Conservation (phyloP, 164 flowering plant genomes). For the Umbilicus rupestris region DNA sequence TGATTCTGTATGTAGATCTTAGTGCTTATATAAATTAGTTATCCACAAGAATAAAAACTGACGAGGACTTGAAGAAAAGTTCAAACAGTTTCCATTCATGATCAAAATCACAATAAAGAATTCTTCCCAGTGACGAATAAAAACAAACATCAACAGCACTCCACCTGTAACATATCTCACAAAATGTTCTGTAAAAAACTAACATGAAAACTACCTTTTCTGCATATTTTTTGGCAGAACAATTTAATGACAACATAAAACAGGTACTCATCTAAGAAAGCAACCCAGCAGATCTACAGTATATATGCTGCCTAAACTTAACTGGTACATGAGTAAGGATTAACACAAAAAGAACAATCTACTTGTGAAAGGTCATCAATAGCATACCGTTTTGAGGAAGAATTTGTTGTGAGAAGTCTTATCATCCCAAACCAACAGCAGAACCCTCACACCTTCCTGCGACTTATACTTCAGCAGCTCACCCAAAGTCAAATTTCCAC, state of each 20-base stretch:
- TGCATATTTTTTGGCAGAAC: background rate
- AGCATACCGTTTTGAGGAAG: constrained; percentile 44
- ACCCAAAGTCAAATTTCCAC: constrained; percentile 50
- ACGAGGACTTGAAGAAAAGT: background rate
- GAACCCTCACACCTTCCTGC: constrained; percentile 61
- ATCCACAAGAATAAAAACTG: background rate
- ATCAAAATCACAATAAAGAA: too few relatives aligned
- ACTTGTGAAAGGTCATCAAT: background rate
- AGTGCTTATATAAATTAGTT: background rate
- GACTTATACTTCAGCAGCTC: constrained; percentile 60
- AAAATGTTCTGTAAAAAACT: too few relatives aligned
- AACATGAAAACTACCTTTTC: background rate
- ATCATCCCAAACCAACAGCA: constrained; percentile 72
- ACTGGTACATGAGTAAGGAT: background rate
- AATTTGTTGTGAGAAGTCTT: constrained; percentile 55
- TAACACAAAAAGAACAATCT: too few relatives aligned
- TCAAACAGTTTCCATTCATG: too few relatives aligned
- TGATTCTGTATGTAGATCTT: background rate
- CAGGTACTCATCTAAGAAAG: background rate
- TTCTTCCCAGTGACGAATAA: too few relatives aligned
- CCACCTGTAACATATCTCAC: too few relatives aligned
- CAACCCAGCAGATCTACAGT: background rate
- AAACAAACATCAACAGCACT: too few relatives aligned
- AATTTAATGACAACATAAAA: background rate
- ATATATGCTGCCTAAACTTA: background rate